Evolutionary conservation across 1,139 yeast species (phyloP).

Genomic region (Debaryomyces sp.): DNA sequence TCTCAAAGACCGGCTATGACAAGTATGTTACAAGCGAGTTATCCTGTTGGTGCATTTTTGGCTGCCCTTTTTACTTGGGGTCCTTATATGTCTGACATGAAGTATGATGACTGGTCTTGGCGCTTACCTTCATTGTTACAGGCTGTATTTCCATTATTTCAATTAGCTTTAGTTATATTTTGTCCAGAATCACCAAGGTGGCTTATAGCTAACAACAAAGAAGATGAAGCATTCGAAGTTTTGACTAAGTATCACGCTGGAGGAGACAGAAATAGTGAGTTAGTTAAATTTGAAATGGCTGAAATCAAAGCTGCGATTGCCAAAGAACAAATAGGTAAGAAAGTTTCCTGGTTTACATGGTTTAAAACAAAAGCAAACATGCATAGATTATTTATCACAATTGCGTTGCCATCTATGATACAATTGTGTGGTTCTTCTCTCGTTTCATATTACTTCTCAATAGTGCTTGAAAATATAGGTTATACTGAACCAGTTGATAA

Average conservation of each 20-base stretch:
- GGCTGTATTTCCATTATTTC: constrained; percentile 14
- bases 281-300: constrained; percentile 29
- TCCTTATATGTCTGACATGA: constrained; percentile 10
- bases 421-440: constrained; percentile 17
- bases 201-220: constrained; percentile 38
- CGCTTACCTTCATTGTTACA: constrained; percentile 11
- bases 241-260: constrained; percentile 48
- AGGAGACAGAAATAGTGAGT: constrained; percentile 21
- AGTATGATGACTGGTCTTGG: constrained; percentile 14
- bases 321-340: constrained; percentile 20
- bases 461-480: constrained; percentile 18
- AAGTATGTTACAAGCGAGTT: constrained; percentile 14
- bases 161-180: constrained; percentile 45
- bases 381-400: constrained; percentile 11
- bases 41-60: constrained; percentile 20
- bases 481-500: constrained; percentile 12
- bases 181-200: constrained; percentile 30
- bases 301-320: constrained; percentile 37
- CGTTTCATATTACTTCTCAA: constrained; percentile 18
- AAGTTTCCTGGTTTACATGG: constrained; percentile 29
- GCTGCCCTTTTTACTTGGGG: constrained; percentile 16
- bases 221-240: constrained; percentile 34
- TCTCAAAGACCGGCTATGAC: constrained; percentile 20
- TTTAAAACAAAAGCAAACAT: constrained; percentile 21
- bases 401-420: constrained; percentile 12